phyloP scores from a whole-genome alignment of 73 alveolate species.

The Uronychia setigera region DNA sequence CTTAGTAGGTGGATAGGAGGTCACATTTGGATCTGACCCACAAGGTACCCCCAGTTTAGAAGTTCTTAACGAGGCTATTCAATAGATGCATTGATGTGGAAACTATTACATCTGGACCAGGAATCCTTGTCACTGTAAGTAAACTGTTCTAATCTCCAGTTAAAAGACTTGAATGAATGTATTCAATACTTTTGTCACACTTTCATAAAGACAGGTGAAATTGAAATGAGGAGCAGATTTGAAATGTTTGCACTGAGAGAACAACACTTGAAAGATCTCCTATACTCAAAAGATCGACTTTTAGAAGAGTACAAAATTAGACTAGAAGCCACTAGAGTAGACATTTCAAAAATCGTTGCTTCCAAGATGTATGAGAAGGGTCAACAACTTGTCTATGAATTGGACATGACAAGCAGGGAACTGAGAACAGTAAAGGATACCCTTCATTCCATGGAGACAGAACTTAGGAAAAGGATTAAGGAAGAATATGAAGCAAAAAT shows the following conservation, averaged over 20 bases:
- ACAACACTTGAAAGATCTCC: slow-evolving; percentile 15
- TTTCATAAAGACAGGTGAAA: slow-evolving; percentile 25
- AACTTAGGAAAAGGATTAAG: slow-evolving; percentile 35
- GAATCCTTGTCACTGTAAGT: slow-evolving; percentile 22
- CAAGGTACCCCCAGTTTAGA: slow-evolving; percentile 31
- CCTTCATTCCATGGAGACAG: slow-evolving; percentile 23
- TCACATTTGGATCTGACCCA: slow-evolving; percentile 40
- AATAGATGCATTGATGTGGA: slow-evolving; percentile 51
- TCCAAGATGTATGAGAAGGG: slow-evolving; percentile 42
- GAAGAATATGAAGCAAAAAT: slow-evolving; percentile 27
- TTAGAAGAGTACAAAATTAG: slow-evolving; percentile 28
- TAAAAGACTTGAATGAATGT: slow-evolving; percentile 53
- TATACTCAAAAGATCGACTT: slow-evolving; percentile 31
- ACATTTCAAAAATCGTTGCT: slow-evolving; percentile 26
- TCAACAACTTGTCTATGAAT: slow-evolving; percentile 36
- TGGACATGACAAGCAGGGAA: slow-evolving; percentile 25
- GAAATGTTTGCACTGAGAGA: slow-evolving; percentile 25
- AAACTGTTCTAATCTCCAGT: not conserved
- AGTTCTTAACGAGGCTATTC: slow-evolving; percentile 27
- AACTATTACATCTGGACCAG: slow-evolving; percentile 51
- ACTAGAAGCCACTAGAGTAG: slow-evolving; percentile 13
- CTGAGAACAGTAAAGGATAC: slow-evolving; percentile 38
- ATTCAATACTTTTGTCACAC: slow-evolving; percentile 30
- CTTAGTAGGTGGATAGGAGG: slow-evolving; percentile 37
- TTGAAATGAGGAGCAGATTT: slow-evolving; percentile 50